These are phyloP conservation scores for Phoma sp. DNA, from an alignment of 2,329 filamentous ascomycete genomes.

Conservation along the genomic window DNA sequence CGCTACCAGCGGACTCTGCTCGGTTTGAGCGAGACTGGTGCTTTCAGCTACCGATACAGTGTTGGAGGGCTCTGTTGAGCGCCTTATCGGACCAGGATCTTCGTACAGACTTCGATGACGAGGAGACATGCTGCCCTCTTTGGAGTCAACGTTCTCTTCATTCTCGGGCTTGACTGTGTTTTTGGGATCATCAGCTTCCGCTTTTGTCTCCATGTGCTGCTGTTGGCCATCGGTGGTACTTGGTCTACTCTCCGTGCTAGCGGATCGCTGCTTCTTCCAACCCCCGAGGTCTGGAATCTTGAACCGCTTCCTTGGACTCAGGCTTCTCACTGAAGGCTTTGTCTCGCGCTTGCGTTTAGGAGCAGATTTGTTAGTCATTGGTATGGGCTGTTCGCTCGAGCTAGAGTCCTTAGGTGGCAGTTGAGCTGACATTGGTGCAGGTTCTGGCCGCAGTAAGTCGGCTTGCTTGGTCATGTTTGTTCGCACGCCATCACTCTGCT, in stretches of 20 bases:
- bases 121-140: constrained; percentile 20
- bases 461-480: background rate
- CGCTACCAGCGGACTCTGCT: background rate
- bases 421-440: constrained; percentile 20
- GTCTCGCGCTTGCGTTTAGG: constrained; percentile 32
- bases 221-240: background rate
- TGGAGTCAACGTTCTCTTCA: background rate
- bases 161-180: background rate
- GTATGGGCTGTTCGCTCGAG: constrained; percentile 8
- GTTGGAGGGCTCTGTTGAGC: background rate
- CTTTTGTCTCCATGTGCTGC: constrained; percentile 14
- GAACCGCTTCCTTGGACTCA: too few species aligned
- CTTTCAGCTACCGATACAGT: background rate
- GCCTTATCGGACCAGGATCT: constrained; percentile 13
- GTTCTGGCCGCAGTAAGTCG: constrained; percentile 8
- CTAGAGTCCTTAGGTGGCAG: constrained; percentile 14
- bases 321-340: constrained; percentile 18
- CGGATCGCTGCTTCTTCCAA: background rate
- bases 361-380: background rate
- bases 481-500: background rate
- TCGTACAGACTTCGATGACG: constrained; percentile 29
- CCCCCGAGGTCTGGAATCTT: background rate
- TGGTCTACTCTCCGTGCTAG: constrained; percentile 16
- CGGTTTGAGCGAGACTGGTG: background rate
- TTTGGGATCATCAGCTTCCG: background rate